Percentiles rank a stretch among this genome's conserved stretches.
Evolutionary conservation across 2,329 filamentous ascomycete genomes (phyloP).

Genomic region (Bipolaris gigantea): DNA sequence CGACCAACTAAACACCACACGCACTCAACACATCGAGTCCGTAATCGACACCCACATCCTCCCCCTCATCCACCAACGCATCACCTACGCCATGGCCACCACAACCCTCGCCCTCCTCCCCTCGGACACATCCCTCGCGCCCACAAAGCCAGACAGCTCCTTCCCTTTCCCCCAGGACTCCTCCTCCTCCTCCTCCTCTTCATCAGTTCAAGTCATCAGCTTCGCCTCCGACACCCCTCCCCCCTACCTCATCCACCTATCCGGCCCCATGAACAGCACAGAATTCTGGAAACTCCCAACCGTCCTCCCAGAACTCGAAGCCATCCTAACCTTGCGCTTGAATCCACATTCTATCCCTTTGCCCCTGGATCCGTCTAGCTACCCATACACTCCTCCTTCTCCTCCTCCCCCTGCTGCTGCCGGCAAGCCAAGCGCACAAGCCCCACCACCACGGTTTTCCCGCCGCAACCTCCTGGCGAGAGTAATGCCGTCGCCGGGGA

Average conservation of each 20-base stretch:
- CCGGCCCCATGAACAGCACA: constrained; percentile 45
- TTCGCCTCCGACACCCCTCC: constrained; percentile 47
- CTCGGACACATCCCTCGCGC: constrained; percentile 43
- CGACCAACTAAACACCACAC: constrained; percentile 44
- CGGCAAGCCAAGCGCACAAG: constrained; percentile 1
- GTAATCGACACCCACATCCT: constrained; percentile 47
- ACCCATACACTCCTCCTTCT: too few species aligned
- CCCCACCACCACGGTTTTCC: constrained; percentile 3
- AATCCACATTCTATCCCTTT: constrained; percentile 19
- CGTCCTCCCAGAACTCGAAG: constrained; percentile 48
- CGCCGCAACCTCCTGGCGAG: constrained; percentile 28
- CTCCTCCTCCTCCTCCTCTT: too few species aligned
- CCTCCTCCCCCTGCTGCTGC: background rate
- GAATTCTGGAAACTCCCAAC: constrained; percentile 50
- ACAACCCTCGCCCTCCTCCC: constrained; percentile 49
- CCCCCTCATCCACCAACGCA: constrained; percentile 47
- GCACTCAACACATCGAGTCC: constrained; percentile 45
- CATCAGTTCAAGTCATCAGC: constrained; percentile 42
- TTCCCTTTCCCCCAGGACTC: constrained; percentile 15
- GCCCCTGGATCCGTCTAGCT: constrained; percentile 8
- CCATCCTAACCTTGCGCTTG: constrained; percentile 37
- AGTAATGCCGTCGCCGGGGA: constrained; percentile 23
- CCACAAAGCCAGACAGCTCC: constrained; percentile 35
- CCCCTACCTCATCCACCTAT: constrained; percentile 45
- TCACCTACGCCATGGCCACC: constrained; percentile 48